A percentile compares a stretch with the other conserved stretches of the same genome.
phyloP scores from a whole-genome alignment of 169 alveolate genomes.

The Babesia ovata region DNA sequence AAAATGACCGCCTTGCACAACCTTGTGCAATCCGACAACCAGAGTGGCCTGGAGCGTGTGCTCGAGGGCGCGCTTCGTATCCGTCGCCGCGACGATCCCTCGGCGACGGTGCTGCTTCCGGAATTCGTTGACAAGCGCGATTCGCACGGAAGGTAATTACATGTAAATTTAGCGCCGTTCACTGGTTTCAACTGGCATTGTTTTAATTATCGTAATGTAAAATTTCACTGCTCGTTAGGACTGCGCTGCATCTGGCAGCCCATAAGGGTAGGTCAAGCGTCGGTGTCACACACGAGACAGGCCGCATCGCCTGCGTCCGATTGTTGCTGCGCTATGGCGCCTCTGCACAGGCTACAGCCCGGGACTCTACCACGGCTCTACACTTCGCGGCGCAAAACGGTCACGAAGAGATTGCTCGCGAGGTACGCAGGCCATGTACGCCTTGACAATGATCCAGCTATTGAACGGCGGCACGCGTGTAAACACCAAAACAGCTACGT shows the following conservation, averaged over 20 bases:
- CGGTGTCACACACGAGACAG: constrained; percentile 27
- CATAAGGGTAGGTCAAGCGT: constrained; percentile 23
- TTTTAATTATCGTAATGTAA: background rate
- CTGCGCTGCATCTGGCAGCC: constrained; percentile 68
- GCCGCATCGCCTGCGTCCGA: constrained; percentile 11
- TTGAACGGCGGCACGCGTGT: constrained; percentile 34
- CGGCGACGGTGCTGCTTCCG: constrained; percentile 5
- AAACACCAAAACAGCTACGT: constrained; percentile 40
- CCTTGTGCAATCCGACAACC: constrained; percentile 15
- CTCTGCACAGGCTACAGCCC: constrained; percentile 34
- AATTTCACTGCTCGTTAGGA: constrained; percentile 27
- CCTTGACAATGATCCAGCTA: constrained; percentile 9
- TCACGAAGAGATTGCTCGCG: constrained; percentile 27
- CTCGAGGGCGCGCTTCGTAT: constrained; percentile 32
- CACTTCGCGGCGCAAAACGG: constrained; percentile 68
- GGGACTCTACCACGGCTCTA: constrained; percentile 58
- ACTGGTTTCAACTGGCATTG: background rate
- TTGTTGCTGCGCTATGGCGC: constrained; percentile 60
- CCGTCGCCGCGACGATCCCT: constrained; percentile 17
- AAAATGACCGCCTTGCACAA: constrained; percentile 56
- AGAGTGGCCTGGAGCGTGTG: constrained; percentile 18
- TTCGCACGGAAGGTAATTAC: constrained; percentile 21
- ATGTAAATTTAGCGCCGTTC: background rate
- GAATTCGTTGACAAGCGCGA: constrained; percentile 29
- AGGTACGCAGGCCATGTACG: background rate